Base-by-base conservation (phyloP, 257 asterid genomes). In the Fraxinus excelsior region DNA sequence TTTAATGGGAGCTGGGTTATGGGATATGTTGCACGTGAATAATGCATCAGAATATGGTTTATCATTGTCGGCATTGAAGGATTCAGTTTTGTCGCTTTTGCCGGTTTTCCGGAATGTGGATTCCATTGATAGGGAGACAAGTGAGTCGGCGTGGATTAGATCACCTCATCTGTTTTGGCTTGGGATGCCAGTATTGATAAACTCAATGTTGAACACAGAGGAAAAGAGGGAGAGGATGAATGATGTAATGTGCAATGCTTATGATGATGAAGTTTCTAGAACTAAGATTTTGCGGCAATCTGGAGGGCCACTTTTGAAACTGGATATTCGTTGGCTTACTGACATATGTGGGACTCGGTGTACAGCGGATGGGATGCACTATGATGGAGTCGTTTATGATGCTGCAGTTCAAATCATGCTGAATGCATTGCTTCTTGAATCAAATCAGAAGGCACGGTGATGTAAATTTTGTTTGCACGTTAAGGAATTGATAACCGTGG, bases 301-400 rank as follows among this genome's bases (percentile, higher is more conserved):
- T 60, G 97, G 95, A 7, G 98, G 99, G 28, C 97, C 97, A 0
- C 81, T 96, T 74, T 66, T 86, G 37, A 82, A 91, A 38, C 86
- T 96, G 62, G 98, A 96, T 81, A 87, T 90, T 28, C 95, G 71
- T 72, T 40, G 76, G 35, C 78, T 96, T 87, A 93, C 96, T 58
- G 80, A 77, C 9, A 77, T 79, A 16, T 96, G 99, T 78, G 98
- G 98, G 70, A 74, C 78, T 40, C 80, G 14, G n/a, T 93, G 99
- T 84, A 87, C 99, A 23, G 72, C 65, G 7, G 97, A 96, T 74
- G 99, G 99, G 67, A 93, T 96, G 97, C 99, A 96, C 84, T 96
- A 96, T 38, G 86, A 88, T 19, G 87, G 84, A 37, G 87, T 85
- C 78, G 94, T 93, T 67, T 96, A 93, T 82, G 93, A 90, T 26